Base-by-base conservation (phyloP, 805 yeast species). In the Wickerhamiella alocasiicola region DNA sequence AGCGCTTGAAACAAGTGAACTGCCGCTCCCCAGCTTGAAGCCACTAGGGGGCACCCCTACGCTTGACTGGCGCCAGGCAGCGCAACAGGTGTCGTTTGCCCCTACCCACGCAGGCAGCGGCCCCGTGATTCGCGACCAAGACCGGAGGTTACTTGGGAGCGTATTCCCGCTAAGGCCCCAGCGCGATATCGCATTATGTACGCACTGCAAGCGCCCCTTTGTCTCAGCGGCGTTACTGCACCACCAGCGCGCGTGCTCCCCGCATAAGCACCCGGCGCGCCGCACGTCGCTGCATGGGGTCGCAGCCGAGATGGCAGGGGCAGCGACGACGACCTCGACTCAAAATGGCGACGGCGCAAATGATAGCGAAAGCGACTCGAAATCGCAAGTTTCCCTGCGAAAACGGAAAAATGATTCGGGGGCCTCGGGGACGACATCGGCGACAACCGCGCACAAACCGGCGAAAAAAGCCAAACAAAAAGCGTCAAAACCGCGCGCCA, bases 161-260 rank as follows among this genome's bases (percentile, higher is more conserved):
- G 36, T 45, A 18, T 51, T 54, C 35, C 52, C 55, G 6, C 41
- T 57, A 32, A 39, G 49, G 5, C 46, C 59, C 3, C 50, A 48
- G 9, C 44, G 53, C 41, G 51, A 48, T 33, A 52, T 53, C 31
- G 41, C 39, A 17, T 24, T 59, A 6, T 59, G 63, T 36, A 45
- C 50, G 13, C 49, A 45, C 30, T 59, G 63, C 40, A 19, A 41
- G 5, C 48, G 61, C 32, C 63, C 63, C 1, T 20, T 49, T 18
- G 39, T 59, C 11, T 45, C 36, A 18, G 32, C 44, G 3, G 51
- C 50, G 19, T 27, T 54, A 27, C 42, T 39, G 24, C 37, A 40
- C 24, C 62, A 58, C 39, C 23, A 47, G 17, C 43, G 32, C 5
- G 45, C 36, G 18, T 51, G 55, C 43, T 21, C 33, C 16, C n/a